These are phyloP conservation scores for Hippophae gyantsensis DNA, from an alignment of 306 rosid genomes.

Conservation along the genomic window DNA sequence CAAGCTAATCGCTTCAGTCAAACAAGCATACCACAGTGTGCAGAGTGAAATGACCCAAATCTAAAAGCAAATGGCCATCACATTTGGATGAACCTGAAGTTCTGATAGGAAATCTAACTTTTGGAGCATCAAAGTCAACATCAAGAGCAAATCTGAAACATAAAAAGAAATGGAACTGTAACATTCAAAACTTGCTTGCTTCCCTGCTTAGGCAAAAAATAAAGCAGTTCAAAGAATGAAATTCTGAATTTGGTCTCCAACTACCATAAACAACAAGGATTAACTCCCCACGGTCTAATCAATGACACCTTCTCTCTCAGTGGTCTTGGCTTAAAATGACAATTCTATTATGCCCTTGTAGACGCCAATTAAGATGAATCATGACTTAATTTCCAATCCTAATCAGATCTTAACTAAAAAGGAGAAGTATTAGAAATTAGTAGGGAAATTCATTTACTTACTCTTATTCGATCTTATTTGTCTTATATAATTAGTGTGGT, in stretches of 20 bases:
- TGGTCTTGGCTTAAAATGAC: too few species aligned
- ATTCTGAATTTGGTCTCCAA: neutral
- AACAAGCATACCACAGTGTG: conserved; percentile 62
- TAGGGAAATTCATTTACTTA: too few species aligned
- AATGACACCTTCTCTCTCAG: too few species aligned
- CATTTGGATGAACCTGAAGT: conserved; percentile 49
- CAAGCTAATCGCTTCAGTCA: conserved; percentile 15
- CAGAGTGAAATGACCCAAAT: conserved; percentile 91
- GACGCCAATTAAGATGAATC: too few species aligned
- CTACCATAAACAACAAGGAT: too few species aligned
- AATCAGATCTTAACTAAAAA: too few species aligned
- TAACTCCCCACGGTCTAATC: too few species aligned
- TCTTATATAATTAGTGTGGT: too few species aligned
- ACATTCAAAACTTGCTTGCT: conserved; percentile 10
- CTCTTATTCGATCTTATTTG: too few species aligned
- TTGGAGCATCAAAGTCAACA: conserved; percentile 94
- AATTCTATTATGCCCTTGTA: too few species aligned
- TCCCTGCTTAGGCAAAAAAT: neutral
- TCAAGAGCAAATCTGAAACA: conserved; percentile 88
- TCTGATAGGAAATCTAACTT: conserved; percentile 90
- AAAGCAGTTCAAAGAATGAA: neutral
- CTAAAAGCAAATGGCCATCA: conserved; percentile 80
- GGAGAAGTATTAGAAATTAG: too few species aligned
- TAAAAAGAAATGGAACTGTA: conserved; percentile 16
- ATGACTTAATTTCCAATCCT: too few species aligned